A percentile compares a stretch with the other conserved stretches of the same genome.
These are phyloP conservation scores for Brassica cretica DNA, from an alignment of 345 rosid genomes.

Conservation along the genomic window DNA sequence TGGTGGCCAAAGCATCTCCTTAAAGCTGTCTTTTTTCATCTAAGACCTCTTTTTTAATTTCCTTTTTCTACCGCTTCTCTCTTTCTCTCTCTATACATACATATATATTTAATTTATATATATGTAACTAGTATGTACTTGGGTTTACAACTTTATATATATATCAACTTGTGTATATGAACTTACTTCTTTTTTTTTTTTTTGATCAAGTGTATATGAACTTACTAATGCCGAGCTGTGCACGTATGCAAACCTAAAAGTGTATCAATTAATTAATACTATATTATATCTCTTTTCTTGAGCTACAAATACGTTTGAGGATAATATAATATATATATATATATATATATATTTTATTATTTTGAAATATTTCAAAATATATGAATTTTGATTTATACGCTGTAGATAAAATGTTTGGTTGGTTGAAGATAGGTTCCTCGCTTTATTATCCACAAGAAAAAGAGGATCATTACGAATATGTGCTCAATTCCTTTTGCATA, in stretches of 20 bases:
- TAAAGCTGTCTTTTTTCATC: constrained; percentile 43
- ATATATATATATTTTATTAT: neutral
- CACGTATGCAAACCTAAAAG: constrained; percentile 20
- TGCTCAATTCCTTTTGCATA: constrained; percentile 28
- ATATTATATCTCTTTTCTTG: neutral
- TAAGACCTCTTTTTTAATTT: constrained; percentile 7
- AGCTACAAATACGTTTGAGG: constrained; percentile 23
- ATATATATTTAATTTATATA: neutral
- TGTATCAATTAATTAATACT: neutral
- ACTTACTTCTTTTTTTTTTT: too few species aligned
- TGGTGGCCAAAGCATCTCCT: constrained; percentile 45
- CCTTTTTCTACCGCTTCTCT: neutral
- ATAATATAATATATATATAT: neutral
- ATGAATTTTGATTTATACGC: constrained; percentile 3
- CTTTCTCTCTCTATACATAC: constrained; percentile 13
- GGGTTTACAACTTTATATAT: neutral
- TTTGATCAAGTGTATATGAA: neutral
- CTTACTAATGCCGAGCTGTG: neutral
- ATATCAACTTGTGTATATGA: neutral
- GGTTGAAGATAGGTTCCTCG: constrained; percentile 26
- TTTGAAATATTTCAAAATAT: neutral
- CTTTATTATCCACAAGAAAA: constrained; percentile 7
- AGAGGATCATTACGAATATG: constrained; percentile 34
- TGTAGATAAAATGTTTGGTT: constrained; percentile 13
- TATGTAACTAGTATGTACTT: neutral